These are phyloP conservation scores for Rosa persica DNA, from an alignment of 306 rosid species.

Conservation along the genomic window DNA sequence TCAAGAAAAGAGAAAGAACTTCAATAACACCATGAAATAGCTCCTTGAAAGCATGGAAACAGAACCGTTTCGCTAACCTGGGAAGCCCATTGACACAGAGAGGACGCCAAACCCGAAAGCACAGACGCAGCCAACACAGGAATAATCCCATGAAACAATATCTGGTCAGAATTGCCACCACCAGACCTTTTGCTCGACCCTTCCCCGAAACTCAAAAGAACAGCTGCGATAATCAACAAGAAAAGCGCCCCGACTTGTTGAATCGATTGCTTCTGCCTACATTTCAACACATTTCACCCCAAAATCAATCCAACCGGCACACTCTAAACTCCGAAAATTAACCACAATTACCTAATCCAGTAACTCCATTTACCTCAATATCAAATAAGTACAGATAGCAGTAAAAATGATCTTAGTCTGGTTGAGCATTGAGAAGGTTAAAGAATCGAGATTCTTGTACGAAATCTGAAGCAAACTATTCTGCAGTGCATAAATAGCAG, in stretches of 20 bases:
- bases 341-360: neutral
- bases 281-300: constrained; percentile 5
- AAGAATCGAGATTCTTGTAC: constrained; percentile 93
- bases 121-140: constrained; percentile 90
- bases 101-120: constrained; percentile 93
- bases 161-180: constrained; percentile 58
- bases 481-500: constrained; percentile 91
- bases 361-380: constrained; percentile 55
- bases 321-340: neutral
- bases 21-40: constrained; percentile 2
- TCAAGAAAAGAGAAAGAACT: constrained; percentile 1
- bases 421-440: constrained; percentile 92
- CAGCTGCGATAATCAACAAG: constrained; percentile 84
- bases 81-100: constrained; percentile 98
- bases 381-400: constrained; percentile 73
- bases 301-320: neutral
- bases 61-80: constrained; percentile 59
- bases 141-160: constrained; percentile 77
- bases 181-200: constrained; percentile 73
- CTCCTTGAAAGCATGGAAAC: constrained; percentile 15
- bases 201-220: constrained; percentile 90
- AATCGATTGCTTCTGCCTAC: constrained; percentile 90
- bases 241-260: constrained; percentile 92
- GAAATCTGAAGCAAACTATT: constrained; percentile 95
- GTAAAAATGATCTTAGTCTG: constrained; percentile 94